A percentile compares a stretch with the other conserved stretches of the same genome.
These are phyloP conservation scores for Erysimum cheiranthoides DNA, from an alignment of 345 rosid species.

Conservation along the genomic window DNA sequence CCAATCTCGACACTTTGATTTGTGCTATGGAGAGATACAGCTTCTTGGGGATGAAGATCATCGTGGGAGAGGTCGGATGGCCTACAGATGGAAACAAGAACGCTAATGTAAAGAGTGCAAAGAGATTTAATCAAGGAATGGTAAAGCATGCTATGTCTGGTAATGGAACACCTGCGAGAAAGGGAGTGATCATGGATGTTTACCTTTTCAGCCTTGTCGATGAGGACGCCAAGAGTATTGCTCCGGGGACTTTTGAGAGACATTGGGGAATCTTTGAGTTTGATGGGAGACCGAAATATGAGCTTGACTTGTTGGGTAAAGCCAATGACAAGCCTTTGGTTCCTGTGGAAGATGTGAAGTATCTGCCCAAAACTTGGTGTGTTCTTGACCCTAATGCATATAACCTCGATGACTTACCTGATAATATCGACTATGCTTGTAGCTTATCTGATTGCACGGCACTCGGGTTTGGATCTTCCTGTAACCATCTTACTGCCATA, in stretches of 20 bases:
- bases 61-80: conserved; percentile 87
- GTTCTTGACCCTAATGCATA: conserved; percentile 53
- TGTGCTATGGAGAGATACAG: conserved; percentile 68
- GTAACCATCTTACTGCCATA: conserved; percentile 56
- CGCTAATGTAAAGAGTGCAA: conserved; percentile 60
- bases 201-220: conserved; percentile 73
- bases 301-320: conserved; percentile 57
- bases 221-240: conserved; percentile 68
- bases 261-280: conserved; percentile 77
- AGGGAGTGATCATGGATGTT: conserved; percentile 56
- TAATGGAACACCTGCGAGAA: conserved; percentile 67
- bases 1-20: conserved; percentile 73
- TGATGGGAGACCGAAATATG: conserved; percentile 74
- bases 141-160: conserved; percentile 59
- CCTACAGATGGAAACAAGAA: conserved; percentile 74
- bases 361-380: conserved; percentile 66
- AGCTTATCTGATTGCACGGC: conserved; percentile 77
- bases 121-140: conserved; percentile 71
- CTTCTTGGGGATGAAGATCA: conserved; percentile 62
- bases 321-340: conserved; percentile 47
- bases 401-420: conserved; percentile 52
- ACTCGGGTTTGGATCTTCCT: conserved; percentile 76
- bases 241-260: conserved; percentile 72
- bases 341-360: conserved; percentile 65
- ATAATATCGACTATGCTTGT: conserved; percentile 69